A percentile compares a stretch with the other conserved stretches of the same genome.
phyloP scores from a whole-genome alignment of 2,329 filamentous ascomycete species.

The Talaromyces sp. region DNA sequence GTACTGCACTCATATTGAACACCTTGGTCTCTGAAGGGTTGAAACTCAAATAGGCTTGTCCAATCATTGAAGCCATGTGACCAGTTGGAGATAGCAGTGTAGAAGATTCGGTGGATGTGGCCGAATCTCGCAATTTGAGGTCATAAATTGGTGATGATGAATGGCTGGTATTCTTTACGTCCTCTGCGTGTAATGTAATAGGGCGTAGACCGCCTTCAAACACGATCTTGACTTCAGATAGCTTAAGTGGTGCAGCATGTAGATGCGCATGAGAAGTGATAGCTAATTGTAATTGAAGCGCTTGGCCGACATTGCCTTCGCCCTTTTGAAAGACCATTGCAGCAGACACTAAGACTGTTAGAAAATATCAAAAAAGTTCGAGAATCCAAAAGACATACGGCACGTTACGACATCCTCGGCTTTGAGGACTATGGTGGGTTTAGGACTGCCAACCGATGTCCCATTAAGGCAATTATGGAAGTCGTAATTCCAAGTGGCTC shows the following conservation, averaged over 20 bases:
- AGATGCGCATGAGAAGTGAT: slow-evolving; percentile 49
- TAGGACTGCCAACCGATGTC: slow-evolving; percentile 36
- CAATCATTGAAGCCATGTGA: slow-evolving; percentile 45
- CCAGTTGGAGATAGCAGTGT: slow-evolving; percentile 34
- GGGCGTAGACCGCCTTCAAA: slow-evolving; percentile 51
- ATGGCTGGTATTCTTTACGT: slow-evolving; percentile 25
- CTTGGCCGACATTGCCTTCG: slow-evolving; percentile 59
- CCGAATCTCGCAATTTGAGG: slow-evolving; percentile 35
- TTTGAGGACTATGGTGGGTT: slow-evolving; percentile 46
- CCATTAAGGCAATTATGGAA: slow-evolving; percentile 46
- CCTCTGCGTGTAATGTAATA: slow-evolving; percentile 38
- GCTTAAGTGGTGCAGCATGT: slow-evolving; percentile 44
- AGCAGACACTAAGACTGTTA: slow-evolving; percentile 42
- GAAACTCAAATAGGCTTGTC: slow-evolving; percentile 62
- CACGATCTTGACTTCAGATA: slow-evolving; percentile 50
- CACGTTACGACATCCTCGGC: slow-evolving; percentile 49
- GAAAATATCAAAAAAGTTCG: slow-evolving; percentile 15
- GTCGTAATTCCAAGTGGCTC: slow-evolving; percentile 41
- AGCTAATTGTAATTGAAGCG: slow-evolving; percentile 53
- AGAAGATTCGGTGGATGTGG: slow-evolving; percentile 26
- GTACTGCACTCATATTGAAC: slow-evolving; percentile 66
- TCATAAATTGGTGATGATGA: slow-evolving; percentile 29
- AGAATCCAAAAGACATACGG: slow-evolving; percentile 31
- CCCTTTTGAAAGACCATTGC: slow-evolving; percentile 52
- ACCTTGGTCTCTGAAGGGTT: slow-evolving; percentile 64